phyloP scores from a whole-genome alignment of 148 eudicot genomes.

The Silene uniflora region DNA sequence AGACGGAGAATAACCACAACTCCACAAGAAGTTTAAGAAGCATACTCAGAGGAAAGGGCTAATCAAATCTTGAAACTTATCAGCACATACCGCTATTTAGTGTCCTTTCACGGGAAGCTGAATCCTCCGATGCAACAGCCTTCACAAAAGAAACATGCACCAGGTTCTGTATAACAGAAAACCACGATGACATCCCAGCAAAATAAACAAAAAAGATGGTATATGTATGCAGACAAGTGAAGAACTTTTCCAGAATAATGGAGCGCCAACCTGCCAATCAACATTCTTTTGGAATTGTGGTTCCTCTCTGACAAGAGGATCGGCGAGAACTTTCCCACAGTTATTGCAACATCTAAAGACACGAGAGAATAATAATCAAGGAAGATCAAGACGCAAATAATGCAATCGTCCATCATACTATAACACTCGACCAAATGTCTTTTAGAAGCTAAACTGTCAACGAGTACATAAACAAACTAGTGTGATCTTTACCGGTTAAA shows the following conservation, averaged over 20 bases:
- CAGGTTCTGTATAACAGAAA: constrained; percentile 37
- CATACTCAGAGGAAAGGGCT: too few relatives aligned
- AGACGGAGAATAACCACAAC: not conserved
- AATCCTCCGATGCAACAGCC: constrained; percentile 41
- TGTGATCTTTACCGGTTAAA: not conserved
- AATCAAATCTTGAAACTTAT: constrained; percentile 9
- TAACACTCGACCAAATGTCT: constrained; percentile 1
- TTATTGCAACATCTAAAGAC: constrained; percentile 52
- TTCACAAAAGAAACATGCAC: constrained; percentile 43
- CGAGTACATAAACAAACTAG: not conserved
- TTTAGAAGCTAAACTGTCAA: not conserved
- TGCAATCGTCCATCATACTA: not conserved
- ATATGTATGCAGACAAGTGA: not conserved
- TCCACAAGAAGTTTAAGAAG: too few relatives aligned
- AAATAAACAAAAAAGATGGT: not conserved
- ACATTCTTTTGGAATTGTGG: constrained; percentile 49
- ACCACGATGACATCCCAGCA: constrained; percentile 1
- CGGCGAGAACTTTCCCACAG: constrained; percentile 59
- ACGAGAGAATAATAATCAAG: not conserved
- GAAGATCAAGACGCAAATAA: not conserved
- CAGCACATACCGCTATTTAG: constrained; percentile 45
- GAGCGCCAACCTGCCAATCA: constrained; percentile 50
- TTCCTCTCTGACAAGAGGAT: constrained; percentile 46
- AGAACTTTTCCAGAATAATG: not conserved
- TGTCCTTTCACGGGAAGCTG: constrained; percentile 63